Percentiles rank a stretch among this genome's conserved stretches.
Evolutionary conservation across 2,329 filamentous ascomycete species (phyloP).

Genomic region (Aspergillus oerlinghausenensis): DNA sequence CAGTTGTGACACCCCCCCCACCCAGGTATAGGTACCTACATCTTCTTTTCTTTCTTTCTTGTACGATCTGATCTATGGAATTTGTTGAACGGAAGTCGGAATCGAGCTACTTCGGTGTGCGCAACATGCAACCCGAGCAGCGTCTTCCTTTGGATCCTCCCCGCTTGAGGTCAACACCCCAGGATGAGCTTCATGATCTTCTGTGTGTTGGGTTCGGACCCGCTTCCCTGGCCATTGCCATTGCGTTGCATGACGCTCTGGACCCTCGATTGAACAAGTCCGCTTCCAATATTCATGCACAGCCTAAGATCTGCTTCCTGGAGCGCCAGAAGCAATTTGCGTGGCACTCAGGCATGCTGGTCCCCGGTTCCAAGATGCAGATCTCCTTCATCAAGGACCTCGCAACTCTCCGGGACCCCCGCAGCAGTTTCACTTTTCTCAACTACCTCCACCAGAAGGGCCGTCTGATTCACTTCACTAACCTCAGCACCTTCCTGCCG

Average conservation of each 20-base stretch:
- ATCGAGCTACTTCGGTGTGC: constrained; percentile 21
- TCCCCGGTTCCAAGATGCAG: constrained; percentile 92
- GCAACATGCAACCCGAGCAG: constrained; percentile 20
- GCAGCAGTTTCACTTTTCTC: constrained; percentile 88
- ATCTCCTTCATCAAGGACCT: constrained; percentile 97
- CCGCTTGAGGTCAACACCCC: constrained; percentile 49
- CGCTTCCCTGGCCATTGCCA: constrained; percentile 81
- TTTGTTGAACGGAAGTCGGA: constrained; percentile 20
- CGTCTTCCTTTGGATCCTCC: constrained; percentile 27
- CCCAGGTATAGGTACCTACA: not conserved
- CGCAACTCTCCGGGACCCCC: constrained; percentile 80
- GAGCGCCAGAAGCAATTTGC: constrained; percentile 80
- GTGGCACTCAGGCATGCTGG: constrained; percentile 94
- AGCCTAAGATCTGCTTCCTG: constrained; percentile 75
- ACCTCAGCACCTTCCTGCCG: constrained; percentile 82
- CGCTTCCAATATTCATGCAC: constrained; percentile 32
- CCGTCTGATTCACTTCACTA: constrained; percentile 85
- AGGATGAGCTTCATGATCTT: constrained; percentile 71
- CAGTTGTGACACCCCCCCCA: constrained; percentile 1
- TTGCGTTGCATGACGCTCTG: constrained; percentile 79
- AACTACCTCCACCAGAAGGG: constrained; percentile 83
- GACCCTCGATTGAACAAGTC: constrained; percentile 43
- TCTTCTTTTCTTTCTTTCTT: constrained; percentile 1
- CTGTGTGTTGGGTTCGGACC: constrained; percentile 91
- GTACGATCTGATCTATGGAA: constrained; percentile 15